A percentile compares a stretch with the other conserved stretches of the same genome.
These are phyloP conservation scores for Yamadazyma diospyri DNA, from an alignment of 1,139 yeast species.

Conservation along the genomic window DNA sequence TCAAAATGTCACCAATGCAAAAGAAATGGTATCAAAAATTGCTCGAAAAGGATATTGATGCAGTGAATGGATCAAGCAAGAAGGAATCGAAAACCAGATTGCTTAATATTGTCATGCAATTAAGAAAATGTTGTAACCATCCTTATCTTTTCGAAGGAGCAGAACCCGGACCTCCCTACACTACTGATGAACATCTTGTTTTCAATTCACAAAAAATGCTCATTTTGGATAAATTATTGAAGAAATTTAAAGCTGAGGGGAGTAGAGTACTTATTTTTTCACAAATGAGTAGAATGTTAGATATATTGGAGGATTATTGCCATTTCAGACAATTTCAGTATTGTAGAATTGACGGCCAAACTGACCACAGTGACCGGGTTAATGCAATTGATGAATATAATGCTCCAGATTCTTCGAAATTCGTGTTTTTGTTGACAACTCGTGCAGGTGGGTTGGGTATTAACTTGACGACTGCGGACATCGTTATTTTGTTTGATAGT, in stretches of 20 bases:
- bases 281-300: slow-evolving; percentile 79
- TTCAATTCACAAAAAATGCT: slow-evolving; percentile 71
- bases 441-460: slow-evolving; percentile 90
- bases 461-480: slow-evolving; percentile 72
- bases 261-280: slow-evolving; percentile 75
- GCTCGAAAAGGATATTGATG: slow-evolving; percentile 77
- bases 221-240: slow-evolving; percentile 64
- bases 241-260: slow-evolving; percentile 62
- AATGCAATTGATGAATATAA: slow-evolving; percentile 76
- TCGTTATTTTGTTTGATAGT: slow-evolving; percentile 69
- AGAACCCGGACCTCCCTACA: slow-evolving; percentile 83
- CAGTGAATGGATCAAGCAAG: slow-evolving; percentile 75
- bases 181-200: slow-evolving; percentile 78
- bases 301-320: slow-evolving; percentile 76
- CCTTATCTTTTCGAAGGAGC: slow-evolving; percentile 84
- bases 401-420: slow-evolving; percentile 64
- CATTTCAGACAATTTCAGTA: slow-evolving; percentile 63
- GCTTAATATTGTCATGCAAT: slow-evolving; percentile 77
- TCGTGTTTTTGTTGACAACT: slow-evolving; percentile 69
- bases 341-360: slow-evolving; percentile 79
- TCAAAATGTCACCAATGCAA: slow-evolving; percentile 77
- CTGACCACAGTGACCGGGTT: slow-evolving; percentile 73
- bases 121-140: slow-evolving; percentile 80
- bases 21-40: slow-evolving; percentile 71
- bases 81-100: slow-evolving; percentile 72